Conservation (phyloP, 31 red algal genomes). For the Odonthalia washingtoniensis region DNA sequence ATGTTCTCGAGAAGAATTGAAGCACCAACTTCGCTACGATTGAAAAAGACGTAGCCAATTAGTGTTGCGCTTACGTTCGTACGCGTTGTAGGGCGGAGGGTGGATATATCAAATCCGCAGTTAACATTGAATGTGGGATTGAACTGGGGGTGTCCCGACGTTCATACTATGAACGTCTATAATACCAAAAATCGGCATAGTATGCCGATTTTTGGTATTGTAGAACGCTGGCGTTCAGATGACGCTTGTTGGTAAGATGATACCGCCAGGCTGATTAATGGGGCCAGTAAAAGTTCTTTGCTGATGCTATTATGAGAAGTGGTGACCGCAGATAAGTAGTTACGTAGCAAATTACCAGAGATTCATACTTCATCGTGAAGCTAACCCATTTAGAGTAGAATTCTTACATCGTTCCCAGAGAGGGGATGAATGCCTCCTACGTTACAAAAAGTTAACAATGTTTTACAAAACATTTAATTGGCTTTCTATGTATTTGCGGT, state of each 20-base stretch:
- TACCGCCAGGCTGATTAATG: constrained; percentile 11
- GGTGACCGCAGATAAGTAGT: background rate
- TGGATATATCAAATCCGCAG: background rate
- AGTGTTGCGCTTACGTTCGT: background rate
- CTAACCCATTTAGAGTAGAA: constrained; percentile 26
- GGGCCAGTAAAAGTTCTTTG: background rate
- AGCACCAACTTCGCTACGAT: constrained; percentile 35
- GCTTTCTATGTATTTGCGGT: constrained; percentile 5
- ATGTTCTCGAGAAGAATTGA: constrained; percentile 1
- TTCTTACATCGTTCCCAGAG: background rate
- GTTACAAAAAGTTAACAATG: constrained; percentile 16
- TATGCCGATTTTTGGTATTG: background rate
- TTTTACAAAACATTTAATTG: background rate
- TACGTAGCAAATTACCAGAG: background rate
- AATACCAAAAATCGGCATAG: background rate
- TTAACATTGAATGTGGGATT: background rate
- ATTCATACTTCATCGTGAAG: background rate
- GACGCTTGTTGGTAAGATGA: background rate
- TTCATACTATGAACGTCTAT: no score
- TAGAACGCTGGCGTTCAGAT: background rate
- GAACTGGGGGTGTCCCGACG: background rate
- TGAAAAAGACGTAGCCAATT: constrained; percentile 39
- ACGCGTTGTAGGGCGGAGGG: background rate
- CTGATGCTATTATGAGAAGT: background rate
- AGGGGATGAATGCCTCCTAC: no score